Percentiles rank a stretch among this genome's conserved stretches.
phyloP scores from a whole-genome alignment of 2,329 filamentous ascomycete species.

The Neospermospora avenae region DNA sequence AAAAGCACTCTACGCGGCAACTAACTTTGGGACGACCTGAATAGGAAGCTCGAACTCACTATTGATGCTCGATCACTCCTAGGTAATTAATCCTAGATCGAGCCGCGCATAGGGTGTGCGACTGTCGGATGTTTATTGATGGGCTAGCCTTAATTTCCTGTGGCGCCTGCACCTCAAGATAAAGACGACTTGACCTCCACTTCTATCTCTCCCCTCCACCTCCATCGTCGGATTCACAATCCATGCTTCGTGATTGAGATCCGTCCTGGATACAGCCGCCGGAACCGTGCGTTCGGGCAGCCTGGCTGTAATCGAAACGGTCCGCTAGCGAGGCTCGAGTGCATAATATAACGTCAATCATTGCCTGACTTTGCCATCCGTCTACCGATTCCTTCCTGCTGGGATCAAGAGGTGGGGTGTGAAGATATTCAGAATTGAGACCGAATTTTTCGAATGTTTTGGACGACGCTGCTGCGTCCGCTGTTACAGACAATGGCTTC shows the following conservation, averaged over 20 bases:
- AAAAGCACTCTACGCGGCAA: not conserved
- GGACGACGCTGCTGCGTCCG: not conserved
- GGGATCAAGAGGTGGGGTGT: not conserved
- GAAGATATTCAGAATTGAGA: not conserved
- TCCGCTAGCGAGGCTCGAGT: not conserved
- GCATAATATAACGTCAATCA: not conserved
- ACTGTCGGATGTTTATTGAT: not conserved
- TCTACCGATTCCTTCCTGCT: not conserved
- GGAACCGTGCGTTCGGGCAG: slow-evolving; percentile 3
- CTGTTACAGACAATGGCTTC: not conserved
- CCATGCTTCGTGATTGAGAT: not conserved
- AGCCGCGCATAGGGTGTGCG: not conserved
- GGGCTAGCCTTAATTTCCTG: not conserved
- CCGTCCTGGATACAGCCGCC: not conserved
- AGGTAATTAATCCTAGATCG: no score
- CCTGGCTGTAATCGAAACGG: not conserved
- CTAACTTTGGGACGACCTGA: slow-evolving; percentile 3
- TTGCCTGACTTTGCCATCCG: not conserved
- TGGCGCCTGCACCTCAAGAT: not conserved
- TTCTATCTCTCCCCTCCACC: not conserved
- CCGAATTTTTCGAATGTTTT: not conserved
- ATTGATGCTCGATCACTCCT: not conserved
- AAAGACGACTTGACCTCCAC: not conserved
- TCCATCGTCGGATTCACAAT: not conserved
- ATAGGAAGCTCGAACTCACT: slow-evolving; percentile 19